Conservation (phyloP, 129 eudicot genomes). For the Rutidosis leptorrhynchoides region DNA sequence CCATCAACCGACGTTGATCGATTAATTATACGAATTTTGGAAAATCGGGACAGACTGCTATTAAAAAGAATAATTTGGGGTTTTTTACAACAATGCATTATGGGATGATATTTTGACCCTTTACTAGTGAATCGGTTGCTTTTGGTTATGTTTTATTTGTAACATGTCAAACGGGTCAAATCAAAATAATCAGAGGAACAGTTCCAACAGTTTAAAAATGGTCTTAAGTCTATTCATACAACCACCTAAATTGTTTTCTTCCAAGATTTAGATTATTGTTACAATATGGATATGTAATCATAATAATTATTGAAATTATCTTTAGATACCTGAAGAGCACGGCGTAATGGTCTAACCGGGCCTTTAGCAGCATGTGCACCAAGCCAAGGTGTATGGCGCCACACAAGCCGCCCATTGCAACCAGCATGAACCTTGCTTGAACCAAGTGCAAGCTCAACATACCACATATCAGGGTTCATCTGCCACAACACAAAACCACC, state of each 20-base stretch:
- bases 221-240: background rate
- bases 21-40: too few species aligned
- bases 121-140: background rate
- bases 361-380: slow-evolving; percentile 97
- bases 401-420: slow-evolving; percentile 83
- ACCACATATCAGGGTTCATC: slow-evolving; percentile 96
- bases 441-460: slow-evolving; percentile 90
- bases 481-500: slow-evolving; percentile 96
- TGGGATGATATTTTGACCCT: background rate
- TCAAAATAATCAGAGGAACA: background rate
- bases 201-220: background rate
- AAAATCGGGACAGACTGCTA: too few species aligned
- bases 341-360: slow-evolving; percentile 88
- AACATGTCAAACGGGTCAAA: background rate
- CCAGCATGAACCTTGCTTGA: slow-evolving; percentile 95
- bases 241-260: background rate
- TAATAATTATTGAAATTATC: background rate
- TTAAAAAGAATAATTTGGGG: too few species aligned
- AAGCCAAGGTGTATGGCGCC: slow-evolving; percentile 96
- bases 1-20: too few species aligned
- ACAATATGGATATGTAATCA: background rate
- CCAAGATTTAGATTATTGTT: background rate
- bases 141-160: background rate
- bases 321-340: slow-evolving; percentile 77
- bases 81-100: too few species aligned